Base-by-base conservation (phyloP, 441 rosid species). In the Melastoma candidum region DNA sequence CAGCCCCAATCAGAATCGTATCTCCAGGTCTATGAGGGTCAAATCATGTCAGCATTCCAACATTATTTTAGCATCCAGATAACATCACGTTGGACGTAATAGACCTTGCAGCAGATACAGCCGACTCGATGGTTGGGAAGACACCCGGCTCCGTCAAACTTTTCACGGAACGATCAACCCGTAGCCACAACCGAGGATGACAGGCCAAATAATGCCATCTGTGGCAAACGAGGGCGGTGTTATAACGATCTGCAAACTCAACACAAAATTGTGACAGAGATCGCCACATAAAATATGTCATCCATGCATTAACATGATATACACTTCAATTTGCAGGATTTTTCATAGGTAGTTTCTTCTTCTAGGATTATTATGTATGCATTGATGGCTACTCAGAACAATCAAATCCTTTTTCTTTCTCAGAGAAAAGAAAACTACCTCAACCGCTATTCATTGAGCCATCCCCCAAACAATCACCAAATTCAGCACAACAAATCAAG, bases 221-320 rank as follows among this genome's bases (percentile, higher is more conserved):
- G 92, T 84, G 90, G 95, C 96, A 93, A 84, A 86, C 96, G 79
- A 88, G 96, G 77, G 98, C 95, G 64, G 97, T 78, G 84, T 89
- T 93, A 84, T 93, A 81, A 80, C 97, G 83, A 93, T 93, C 82
- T 77, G 78, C 78, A 77, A 61, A 59, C 74, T 73, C 78, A 74
- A 68, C 58, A 69, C 63, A 65, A 77, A 56, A 61, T 66, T 56
- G 68, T 77, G 85, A 74, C 71, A 78, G 60, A 52, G 11, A 14
- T 14, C 0, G 46, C 26, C 36, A 2, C 46, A 24, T 2, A 52
- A 36, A 52, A 29, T 29, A 36, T 36, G 22, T 36, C 44, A 52
- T 4, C 26, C 56, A 52, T 13, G 46, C 39, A 49, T 25, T 13
- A 3, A 32, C 39, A 32, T 7, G 39, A 24, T 7, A 1, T 10